These are phyloP conservation scores for Saccharomycopsis oosterbeekiorum DNA, from an alignment of 805 yeast species.

Conservation along the genomic window DNA sequence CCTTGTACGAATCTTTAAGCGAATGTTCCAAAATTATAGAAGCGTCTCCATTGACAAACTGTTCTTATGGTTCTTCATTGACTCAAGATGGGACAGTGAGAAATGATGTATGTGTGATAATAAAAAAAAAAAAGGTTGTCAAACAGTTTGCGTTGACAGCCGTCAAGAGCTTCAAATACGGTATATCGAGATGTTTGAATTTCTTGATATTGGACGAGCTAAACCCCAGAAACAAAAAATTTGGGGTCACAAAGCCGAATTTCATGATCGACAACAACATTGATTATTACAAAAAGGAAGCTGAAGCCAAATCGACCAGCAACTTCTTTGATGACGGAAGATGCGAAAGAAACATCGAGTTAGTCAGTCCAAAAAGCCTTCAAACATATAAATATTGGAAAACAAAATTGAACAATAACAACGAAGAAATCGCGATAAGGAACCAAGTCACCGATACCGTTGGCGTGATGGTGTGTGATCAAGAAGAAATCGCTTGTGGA, in stretches of 20 bases:
- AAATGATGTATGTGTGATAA: slow-evolving; percentile 30
- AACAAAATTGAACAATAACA: not conserved
- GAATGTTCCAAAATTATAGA: slow-evolving; percentile 7
- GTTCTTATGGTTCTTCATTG: slow-evolving; percentile 27
- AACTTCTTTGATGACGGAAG: slow-evolving; percentile 12
- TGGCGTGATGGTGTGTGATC: slow-evolving; percentile 28
- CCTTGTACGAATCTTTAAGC: not conserved
- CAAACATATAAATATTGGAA: slow-evolving; percentile 2
- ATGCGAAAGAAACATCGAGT: slow-evolving; percentile 31
- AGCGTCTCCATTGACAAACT: slow-evolving; percentile 1
- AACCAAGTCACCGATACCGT: slow-evolving; percentile 34
- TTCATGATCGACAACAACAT: slow-evolving; percentile 9
- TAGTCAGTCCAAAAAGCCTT: slow-evolving; percentile 20
- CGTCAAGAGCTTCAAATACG: slow-evolving; percentile 11
- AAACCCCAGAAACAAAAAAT: not conserved
- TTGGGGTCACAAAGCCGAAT: slow-evolving; percentile 13
- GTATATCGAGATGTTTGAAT: slow-evolving; percentile 14
- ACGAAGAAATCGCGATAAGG: not conserved
- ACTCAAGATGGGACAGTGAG: slow-evolving; percentile 28
- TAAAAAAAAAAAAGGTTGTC: slow-evolving; percentile 1
- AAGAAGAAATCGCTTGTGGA: slow-evolving; percentile 22
- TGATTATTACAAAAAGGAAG: not conserved
- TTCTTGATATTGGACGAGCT: slow-evolving; percentile 3
- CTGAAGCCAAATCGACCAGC: not conserved
- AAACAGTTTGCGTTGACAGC: slow-evolving; percentile 8